phyloP scores from a whole-genome alignment of 495 filamentous ascomycete species.

The Glarea lozoyensis region DNA sequence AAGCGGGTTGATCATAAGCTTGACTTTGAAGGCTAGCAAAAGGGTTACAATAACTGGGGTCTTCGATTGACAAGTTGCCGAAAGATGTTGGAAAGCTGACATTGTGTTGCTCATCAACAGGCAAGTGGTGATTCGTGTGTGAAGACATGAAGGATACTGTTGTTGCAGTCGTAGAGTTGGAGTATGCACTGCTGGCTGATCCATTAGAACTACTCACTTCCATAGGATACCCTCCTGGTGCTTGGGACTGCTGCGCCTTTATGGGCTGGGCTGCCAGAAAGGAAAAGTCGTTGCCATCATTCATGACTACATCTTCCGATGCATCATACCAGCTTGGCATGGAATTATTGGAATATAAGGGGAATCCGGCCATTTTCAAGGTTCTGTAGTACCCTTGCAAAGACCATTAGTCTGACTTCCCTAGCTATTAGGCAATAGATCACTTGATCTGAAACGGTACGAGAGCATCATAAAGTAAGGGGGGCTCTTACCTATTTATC shows the following conservation, averaged over 20 bases:
- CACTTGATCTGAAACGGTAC: not conserved
- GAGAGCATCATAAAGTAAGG: not conserved
- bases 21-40: too few species aligned
- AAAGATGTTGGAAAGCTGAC: too few species aligned
- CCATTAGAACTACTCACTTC: not conserved
- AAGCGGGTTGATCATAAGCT: too few species aligned
- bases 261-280: too few species aligned
- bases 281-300: too few species aligned
- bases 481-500: not conserved
- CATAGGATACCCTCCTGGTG: not conserved
- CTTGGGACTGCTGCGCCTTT: too few species aligned
- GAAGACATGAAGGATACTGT: too few species aligned
- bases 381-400: constrained; percentile 1
- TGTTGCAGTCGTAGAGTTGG: not conserved
- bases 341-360: not conserved
- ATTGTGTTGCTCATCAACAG: too few species aligned
- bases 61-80: too few species aligned
- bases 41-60: too few species aligned
- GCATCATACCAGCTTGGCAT: not conserved
- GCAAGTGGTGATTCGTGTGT: too few species aligned
- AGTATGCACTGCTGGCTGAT: not conserved
- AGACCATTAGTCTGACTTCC: not conserved
- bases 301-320: too few species aligned
- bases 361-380: not conserved
- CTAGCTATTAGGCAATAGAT: not conserved